These are phyloP conservation scores for Diplodia corticola DNA, from an alignment of 2,329 filamentous ascomycete species.

Conservation along the genomic window DNA sequence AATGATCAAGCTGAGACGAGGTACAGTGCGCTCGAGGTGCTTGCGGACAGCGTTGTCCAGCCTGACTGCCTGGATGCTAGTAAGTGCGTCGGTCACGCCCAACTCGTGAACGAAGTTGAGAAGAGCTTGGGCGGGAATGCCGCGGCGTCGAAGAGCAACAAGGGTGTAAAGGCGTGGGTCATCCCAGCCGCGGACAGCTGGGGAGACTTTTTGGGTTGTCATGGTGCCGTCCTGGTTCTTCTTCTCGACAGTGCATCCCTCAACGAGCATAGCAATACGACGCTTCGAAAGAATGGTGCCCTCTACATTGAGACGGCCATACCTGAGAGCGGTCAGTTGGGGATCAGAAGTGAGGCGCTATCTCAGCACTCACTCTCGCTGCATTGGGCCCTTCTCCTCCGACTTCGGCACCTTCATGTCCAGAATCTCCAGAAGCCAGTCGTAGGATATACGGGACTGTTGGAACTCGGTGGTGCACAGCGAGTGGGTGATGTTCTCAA, in stretches of 20 bases:
- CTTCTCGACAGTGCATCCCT: slow-evolving; percentile 54
- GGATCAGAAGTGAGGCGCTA: slow-evolving; percentile 34
- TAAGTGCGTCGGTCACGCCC: slow-evolving; percentile 80
- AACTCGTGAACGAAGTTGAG: slow-evolving; percentile 89
- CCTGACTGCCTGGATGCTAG: slow-evolving; percentile 75
- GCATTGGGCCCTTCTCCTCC: slow-evolving; percentile 68
- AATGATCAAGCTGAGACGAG: slow-evolving; percentile 83
- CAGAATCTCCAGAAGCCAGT: slow-evolving; percentile 81
- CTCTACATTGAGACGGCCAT: slow-evolving; percentile 72
- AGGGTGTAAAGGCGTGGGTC: slow-evolving; percentile 89
- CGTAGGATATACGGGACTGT: slow-evolving; percentile 80
- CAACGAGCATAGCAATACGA: slow-evolving; percentile 76
- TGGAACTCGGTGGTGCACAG: slow-evolving; percentile 94
- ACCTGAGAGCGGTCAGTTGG: slow-evolving; percentile 35
- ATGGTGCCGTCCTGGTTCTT: slow-evolving; percentile 46
- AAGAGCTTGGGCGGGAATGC: slow-evolving; percentile 84
- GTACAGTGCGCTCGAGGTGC: slow-evolving; percentile 85
- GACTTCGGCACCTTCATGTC: slow-evolving; percentile 71
- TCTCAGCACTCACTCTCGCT: slow-evolving; percentile 65
- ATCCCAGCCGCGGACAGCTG: slow-evolving; percentile 80
- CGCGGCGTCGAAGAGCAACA: slow-evolving; percentile 77
- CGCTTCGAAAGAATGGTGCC: slow-evolving; percentile 88
- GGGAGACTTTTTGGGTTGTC: slow-evolving; percentile 43
- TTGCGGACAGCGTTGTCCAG: slow-evolving; percentile 83
- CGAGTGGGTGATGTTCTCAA: slow-evolving; percentile 88